These are phyloP conservation scores for Nakazawaea ernobii DNA, from an alignment of 805 yeast genomes.

Conservation along the genomic window DNA sequence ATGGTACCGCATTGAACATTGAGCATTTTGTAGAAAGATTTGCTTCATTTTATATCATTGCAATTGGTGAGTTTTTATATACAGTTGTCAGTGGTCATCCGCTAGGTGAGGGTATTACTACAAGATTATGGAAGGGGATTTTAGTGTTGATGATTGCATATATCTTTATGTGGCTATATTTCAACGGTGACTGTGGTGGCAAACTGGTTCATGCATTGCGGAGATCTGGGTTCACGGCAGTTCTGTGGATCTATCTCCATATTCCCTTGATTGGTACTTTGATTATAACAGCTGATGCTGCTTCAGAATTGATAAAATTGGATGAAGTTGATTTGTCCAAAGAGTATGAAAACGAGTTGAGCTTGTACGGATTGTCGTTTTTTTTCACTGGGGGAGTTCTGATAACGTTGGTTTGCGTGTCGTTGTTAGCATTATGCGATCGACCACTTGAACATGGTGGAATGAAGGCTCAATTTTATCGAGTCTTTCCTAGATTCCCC, in stretches of 20 bases:
- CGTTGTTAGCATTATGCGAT: constrained; percentile 38
- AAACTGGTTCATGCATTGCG: constrained; percentile 51
- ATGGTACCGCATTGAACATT: constrained; percentile 56
- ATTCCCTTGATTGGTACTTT: constrained; percentile 46
- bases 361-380: constrained; percentile 36
- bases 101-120: constrained; percentile 39
- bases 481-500: constrained; percentile 37
- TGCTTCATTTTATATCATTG: constrained; percentile 55
- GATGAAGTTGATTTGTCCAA: constrained; percentile 17
- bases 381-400: constrained; percentile 51
- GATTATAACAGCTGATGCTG: constrained; percentile 55
- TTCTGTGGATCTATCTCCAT: constrained; percentile 40
- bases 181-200: constrained; percentile 43
- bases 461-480: constrained; percentile 28
- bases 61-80: constrained; percentile 58
- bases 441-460: constrained; percentile 34
- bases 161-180: constrained; percentile 45
- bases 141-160: constrained; percentile 44
- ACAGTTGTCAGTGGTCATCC: constrained; percentile 45
- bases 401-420: constrained; percentile 33
- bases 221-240: constrained; percentile 39
- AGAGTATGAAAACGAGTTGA: constrained; percentile 26
- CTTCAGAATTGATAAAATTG: constrained; percentile 37
- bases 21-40: constrained; percentile 63
- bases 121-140: constrained; percentile 41